Evolutionary conservation across 768 basidiomycete genomes (phyloP).

Genomic region (Mycena alexandri): DNA sequence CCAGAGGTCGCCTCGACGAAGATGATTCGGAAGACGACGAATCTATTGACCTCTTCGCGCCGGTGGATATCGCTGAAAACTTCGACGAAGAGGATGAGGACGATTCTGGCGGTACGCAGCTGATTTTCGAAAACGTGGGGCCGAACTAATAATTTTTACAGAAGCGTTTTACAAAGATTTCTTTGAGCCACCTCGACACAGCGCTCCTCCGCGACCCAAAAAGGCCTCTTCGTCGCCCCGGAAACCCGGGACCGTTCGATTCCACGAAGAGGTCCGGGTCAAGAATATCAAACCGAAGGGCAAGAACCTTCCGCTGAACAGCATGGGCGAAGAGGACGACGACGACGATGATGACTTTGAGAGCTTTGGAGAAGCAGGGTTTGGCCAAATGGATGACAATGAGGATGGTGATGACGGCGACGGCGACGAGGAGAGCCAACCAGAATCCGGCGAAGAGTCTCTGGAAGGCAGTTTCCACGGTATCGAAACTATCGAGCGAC

Average conservation of each 20-base stretch:
- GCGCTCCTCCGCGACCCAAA: constrained; percentile 37
- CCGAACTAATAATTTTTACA: constrained; percentile 43
- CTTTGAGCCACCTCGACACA: constrained; percentile 72
- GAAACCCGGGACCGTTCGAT: constrained; percentile 71
- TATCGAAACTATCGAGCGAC: constrained; percentile 69
- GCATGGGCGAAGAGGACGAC: constrained; percentile 49
- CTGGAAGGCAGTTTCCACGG: constrained; percentile 36
- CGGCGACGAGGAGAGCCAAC: constrained; percentile 44
- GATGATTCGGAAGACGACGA: constrained; percentile 68
- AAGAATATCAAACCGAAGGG: constrained; percentile 84
- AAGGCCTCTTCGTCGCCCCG: constrained; percentile 37
- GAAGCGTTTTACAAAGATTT: constrained; percentile 83
- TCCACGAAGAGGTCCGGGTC: constrained; percentile 84
- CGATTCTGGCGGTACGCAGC: constrained; percentile 55
- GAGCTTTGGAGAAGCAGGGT: constrained; percentile 47
- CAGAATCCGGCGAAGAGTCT: constrained; percentile 42
- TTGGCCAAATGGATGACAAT: constrained; percentile 52
- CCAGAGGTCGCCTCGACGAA: constrained; percentile 69
- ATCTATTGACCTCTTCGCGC: constrained; percentile 75
- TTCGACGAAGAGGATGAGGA: constrained; percentile 61
- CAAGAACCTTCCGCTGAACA: constrained; percentile 68
- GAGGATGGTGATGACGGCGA: constrained; percentile 49
- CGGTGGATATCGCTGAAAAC: constrained; percentile 60
- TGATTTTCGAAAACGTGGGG: constrained; percentile 8
- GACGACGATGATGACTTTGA: constrained; percentile 51